Base-by-base conservation (phyloP, 495 filamentous ascomycete genomes). In the Hypomontagnella submonticulosa region DNA sequence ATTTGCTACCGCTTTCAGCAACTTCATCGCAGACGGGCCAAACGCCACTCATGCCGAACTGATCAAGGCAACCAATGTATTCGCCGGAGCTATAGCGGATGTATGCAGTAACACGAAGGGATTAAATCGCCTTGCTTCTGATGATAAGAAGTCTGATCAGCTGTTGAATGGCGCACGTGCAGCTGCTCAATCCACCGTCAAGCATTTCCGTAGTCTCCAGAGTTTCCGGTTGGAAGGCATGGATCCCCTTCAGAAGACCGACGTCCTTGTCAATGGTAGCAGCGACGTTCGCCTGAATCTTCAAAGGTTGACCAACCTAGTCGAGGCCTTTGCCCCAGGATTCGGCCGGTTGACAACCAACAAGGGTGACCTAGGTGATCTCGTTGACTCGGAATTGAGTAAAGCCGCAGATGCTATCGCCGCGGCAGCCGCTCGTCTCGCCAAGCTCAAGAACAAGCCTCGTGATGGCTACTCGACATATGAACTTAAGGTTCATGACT, bases 351-450 rank as follows among this genome's bases (percentile, higher is more conserved):
- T 97, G 57, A 83, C 85, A 40, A 78, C 77, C 48, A 89, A 87
- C 69, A 89, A 87, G 63, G 93, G 93, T 33, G 95, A 99, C 73
- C 77, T 98, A 61, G 93, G 95, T 44, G 95, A 97, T 66, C 80
- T 98, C 34, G 95, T 99, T 9, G 95, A 99, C 76, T 84, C 85
- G 56, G 95, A 99, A 75, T 83, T 99, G 59, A 89, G 81, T 72
- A 96, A 93, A 74, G 95, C 95, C n/a, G 95, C 95, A 4, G 90
- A 95, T 67, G 94, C 95, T 59, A 97, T 99, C 61, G 91, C 93
- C 4, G 94, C 93, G 19, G 95, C 95, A 3, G 89, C 92, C 1
- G 91, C 90, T 58, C 89, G 94, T 19, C 83, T 99, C 47, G 89
- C 90, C 44, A 96, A 92, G 78, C 85, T 99, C 52, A 90, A 87